These are phyloP conservation scores for Populus nigra DNA, from an alignment of 345 rosid genomes.

Conservation along the genomic window DNA sequence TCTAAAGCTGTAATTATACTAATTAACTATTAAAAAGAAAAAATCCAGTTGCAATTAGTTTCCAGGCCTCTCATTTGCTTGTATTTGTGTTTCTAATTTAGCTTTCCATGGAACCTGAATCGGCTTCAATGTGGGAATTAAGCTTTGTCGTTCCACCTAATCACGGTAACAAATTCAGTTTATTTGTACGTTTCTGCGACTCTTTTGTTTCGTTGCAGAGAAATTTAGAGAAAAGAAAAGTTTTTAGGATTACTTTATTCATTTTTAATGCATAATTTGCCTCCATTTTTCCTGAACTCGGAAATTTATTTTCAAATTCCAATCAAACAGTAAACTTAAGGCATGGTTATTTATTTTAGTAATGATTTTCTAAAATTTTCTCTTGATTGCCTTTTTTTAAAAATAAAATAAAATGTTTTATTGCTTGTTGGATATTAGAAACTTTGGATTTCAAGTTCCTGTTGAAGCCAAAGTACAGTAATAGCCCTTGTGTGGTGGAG, in stretches of 20 bases:
- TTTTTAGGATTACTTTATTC: neutral
- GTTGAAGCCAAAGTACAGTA: slow-evolving; percentile 77
- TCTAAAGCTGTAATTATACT: slow-evolving; percentile 60
- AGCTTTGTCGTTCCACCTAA: slow-evolving; percentile 97
- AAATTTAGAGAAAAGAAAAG: neutral
- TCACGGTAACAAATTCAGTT: slow-evolving; percentile 50
- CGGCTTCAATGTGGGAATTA: slow-evolving; percentile 82
- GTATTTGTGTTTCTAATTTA: slow-evolving; percentile 11
- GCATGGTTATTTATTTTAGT: no score
- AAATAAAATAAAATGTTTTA: neutral
- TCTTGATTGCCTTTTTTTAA: neutral
- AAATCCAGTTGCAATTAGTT: neutral
- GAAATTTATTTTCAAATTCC: neutral
- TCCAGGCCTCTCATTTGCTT: neutral
- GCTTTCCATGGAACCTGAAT: slow-evolving; percentile 91
- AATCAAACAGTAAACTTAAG: neutral
- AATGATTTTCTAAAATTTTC: neutral
- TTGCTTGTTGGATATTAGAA: slow-evolving; percentile 39
- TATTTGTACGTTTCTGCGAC: neutral
- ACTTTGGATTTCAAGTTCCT: slow-evolving; percentile 97
- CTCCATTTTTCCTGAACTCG: neutral
- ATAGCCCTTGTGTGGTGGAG: slow-evolving; percentile 69
- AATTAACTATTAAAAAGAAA: neutral
- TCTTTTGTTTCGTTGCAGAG: slow-evolving; percentile 15
- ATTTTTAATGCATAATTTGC: neutral